Evolutionary conservation across 2,329 filamentous ascomycete species (phyloP).

Genomic region (Xylaria sp.): DNA sequence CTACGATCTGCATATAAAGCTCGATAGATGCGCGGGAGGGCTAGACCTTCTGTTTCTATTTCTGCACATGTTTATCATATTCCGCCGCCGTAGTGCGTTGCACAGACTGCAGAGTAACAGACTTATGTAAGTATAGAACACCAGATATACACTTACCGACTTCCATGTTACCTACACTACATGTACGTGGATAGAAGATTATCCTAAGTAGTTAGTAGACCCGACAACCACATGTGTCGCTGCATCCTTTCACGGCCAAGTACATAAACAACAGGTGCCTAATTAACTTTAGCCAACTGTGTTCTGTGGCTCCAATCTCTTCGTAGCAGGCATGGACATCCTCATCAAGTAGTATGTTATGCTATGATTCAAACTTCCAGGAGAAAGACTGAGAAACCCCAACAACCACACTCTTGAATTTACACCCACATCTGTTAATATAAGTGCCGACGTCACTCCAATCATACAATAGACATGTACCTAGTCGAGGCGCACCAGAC

Average conservation of each 20-base stretch:
- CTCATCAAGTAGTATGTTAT: neutral
- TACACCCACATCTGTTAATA: neutral
- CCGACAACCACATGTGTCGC: neutral
- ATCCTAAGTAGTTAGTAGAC: neutral
- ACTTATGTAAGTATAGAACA: conserved; percentile 13
- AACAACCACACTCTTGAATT: neutral
- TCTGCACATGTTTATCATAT: neutral
- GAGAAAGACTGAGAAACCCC: neutral
- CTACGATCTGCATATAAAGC: conserved; percentile 25
- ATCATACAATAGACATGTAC: neutral
- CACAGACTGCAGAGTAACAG: conserved; percentile 8
- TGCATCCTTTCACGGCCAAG: neutral
- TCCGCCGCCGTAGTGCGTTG: neutral
- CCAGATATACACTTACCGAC: neutral
- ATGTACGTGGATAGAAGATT: neutral
- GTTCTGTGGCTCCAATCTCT: neutral
- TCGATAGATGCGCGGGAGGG: conserved; percentile 22
- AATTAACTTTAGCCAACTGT: conserved; percentile 12
- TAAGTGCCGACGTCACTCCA: neutral
- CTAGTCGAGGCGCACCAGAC: neutral
- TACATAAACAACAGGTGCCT: neutral
- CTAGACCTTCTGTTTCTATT: conserved; percentile 23
- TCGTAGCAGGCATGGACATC: neutral
- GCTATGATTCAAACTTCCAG: neutral
- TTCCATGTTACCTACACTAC: neutral